Conservation (phyloP, 1,284 basidiomycete genomes). For the Apiotrichum laibachii region DNA sequence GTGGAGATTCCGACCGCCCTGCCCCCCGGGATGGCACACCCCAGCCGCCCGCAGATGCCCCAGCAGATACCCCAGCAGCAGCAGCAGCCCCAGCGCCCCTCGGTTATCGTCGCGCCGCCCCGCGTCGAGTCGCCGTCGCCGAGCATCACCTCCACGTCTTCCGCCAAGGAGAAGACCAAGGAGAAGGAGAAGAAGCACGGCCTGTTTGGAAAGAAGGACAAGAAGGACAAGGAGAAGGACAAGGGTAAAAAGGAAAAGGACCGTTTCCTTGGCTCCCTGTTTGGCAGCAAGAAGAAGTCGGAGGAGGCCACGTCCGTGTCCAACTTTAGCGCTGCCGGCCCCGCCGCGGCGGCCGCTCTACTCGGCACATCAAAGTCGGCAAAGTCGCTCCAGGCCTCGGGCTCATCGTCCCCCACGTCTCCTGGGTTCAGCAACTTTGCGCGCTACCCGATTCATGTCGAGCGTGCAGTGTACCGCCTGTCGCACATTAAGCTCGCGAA, state of each 20-base stretch:
- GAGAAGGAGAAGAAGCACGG: constrained; percentile 67
- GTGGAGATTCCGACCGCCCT: constrained; percentile 10
- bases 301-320: constrained; percentile 58
- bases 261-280: constrained; percentile 83
- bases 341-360: constrained; percentile 75
- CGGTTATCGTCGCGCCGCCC: no score
- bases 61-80: constrained; percentile 17
- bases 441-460: constrained; percentile 95
- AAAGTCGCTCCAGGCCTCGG: constrained; percentile 54
- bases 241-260: constrained; percentile 65
- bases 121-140: constrained; percentile 20
- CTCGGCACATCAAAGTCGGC: constrained; percentile 77
- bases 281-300: constrained; percentile 77
- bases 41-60: constrained; percentile 24
- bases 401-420: constrained; percentile 54
- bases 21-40: constrained; percentile 38
- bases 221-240: constrained; percentile 66
- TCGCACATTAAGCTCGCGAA: constrained; percentile 99
- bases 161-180: constrained; percentile 28
- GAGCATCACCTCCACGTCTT: constrained; percentile 26
- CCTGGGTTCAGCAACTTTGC: constrained; percentile 63
- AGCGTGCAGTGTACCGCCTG: constrained; percentile 92
- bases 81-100: no score
- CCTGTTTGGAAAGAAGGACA: constrained; percentile 63
- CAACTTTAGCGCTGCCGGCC: constrained; percentile 60